Conservation (phyloP, 495 filamentous ascomycete genomes). For the Hyaloscypha finlandica region DNA sequence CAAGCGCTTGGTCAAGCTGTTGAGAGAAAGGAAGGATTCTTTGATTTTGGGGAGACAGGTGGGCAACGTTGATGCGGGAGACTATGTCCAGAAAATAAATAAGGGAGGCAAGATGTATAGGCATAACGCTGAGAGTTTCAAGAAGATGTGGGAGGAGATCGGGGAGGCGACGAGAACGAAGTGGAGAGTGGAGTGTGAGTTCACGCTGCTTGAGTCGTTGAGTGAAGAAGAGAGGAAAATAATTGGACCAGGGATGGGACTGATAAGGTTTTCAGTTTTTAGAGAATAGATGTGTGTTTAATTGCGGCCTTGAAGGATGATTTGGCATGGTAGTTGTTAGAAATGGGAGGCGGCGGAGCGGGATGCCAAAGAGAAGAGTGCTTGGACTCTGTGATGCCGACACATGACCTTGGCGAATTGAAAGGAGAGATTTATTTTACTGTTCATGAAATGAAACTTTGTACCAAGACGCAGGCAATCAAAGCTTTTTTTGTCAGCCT, state of each 20-base stretch:
- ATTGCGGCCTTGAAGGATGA: not conserved
- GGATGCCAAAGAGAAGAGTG: not conserved
- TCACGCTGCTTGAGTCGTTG: not conserved
- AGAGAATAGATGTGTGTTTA: not conserved
- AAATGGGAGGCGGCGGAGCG: not conserved
- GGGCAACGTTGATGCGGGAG: slow-evolving; percentile 41
- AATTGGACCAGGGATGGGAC: not conserved
- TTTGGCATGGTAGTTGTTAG: slow-evolving; percentile 2
- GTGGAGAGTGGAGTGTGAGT: slow-evolving; percentile 33
- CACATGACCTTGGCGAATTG: too few relatives aligned
- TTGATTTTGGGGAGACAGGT: slow-evolving; percentile 51
- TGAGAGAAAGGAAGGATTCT: slow-evolving; percentile 43
- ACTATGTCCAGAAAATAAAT: slow-evolving; percentile 23
- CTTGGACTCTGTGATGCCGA: not conserved
- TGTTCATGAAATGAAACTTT: too few relatives aligned
- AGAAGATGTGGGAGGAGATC: slow-evolving; percentile 53
- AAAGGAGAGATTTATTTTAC: too few relatives aligned
- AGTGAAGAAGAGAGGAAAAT: slow-evolving; percentile 8
- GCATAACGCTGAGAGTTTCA: slow-evolving; percentile 50
- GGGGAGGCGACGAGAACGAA: slow-evolving; percentile 44
- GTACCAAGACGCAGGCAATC: too few relatives aligned
- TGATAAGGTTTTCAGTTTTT: slow-evolving; percentile 4
- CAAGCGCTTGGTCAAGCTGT: slow-evolving; percentile 47
- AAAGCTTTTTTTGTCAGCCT: too few relatives aligned
- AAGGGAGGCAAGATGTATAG: slow-evolving; percentile 39